Percentiles rank a stretch among this genome's conserved stretches.
These are phyloP conservation scores for Fusarium verticillioides DNA, from an alignment of 2,329 filamentous ascomycete species.

Conservation along the genomic window DNA sequence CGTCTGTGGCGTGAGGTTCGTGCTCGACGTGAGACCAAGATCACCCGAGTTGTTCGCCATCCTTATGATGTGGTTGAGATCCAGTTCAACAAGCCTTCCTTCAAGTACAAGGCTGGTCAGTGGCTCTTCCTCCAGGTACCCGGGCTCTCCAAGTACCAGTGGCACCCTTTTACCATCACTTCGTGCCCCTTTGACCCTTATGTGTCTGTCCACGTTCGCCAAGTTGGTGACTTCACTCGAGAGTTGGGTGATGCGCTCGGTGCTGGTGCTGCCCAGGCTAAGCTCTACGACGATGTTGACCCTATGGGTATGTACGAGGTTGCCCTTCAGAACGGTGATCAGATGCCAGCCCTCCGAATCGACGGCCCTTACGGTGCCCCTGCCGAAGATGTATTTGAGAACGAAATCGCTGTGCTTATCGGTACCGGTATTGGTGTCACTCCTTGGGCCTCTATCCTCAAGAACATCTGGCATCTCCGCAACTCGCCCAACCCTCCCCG, in stretches of 20 bases:
- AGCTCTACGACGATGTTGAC: constrained; percentile 90
- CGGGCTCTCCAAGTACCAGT: constrained; percentile 87
- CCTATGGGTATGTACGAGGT: constrained; percentile 98
- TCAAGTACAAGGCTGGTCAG: constrained; percentile 98
- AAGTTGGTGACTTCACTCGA: constrained; percentile 95
- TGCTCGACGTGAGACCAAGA: constrained; percentile 83
- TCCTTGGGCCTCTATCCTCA: constrained; percentile 87
- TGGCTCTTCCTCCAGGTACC: constrained; percentile 98
- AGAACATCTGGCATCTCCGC: constrained; percentile 98
- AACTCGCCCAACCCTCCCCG: constrained; percentile 88
- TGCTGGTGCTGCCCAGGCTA: constrained; percentile 85
- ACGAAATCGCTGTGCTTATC: constrained; percentile 87
- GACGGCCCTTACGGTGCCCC: constrained; percentile 97
- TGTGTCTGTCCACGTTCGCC: constrained; percentile 91
- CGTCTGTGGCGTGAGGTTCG: constrained; percentile 92
- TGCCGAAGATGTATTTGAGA: constrained; percentile 96
- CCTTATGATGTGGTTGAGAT: constrained; percentile 98
- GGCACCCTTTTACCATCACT: constrained; percentile 99
- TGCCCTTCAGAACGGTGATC: constrained; percentile 89
- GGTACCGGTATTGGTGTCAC: constrained; percentile 90
- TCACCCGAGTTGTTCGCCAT: constrained; percentile 93
- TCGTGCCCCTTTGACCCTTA: constrained; percentile 97
- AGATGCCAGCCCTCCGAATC: constrained; percentile 89
- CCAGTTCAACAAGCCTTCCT: constrained; percentile 94
- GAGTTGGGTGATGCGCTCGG: constrained; percentile 96